Base-by-base conservation (phyloP, 1,139 yeast species). In the Yamadazyma buinensis region DNA sequence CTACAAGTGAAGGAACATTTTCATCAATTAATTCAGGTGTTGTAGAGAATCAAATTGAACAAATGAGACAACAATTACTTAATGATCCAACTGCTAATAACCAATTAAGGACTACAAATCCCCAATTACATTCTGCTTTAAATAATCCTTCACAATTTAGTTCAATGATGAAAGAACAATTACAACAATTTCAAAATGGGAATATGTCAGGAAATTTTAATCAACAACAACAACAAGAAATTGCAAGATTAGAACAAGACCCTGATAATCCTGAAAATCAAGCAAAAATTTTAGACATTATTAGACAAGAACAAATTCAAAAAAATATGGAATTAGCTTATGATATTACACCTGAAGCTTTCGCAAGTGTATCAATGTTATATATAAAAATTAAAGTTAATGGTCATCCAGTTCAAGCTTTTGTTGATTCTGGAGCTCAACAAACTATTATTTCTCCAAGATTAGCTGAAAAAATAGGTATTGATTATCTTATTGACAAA, bases 401-500 rank as follows among this genome's bases (percentile, higher is more conserved):
- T 51, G 92, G 94, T 1, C 71, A 73, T 32, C 77, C 80, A 17
- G 84, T 88, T 7, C 86, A 86, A 55, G 97, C 97, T 0, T 86
- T 92, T 64, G 95, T 92, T 9, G 99, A 92, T 55, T 80, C 97
- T 0, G 98, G 99, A 2, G 98, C 99, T 1, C 97, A 88, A 56
- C 70, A 79, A 28, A 88, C 98, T 0, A 82, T 90, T 33, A 83
- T 70, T n/a, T 79, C 88, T 15, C 84, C 95, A 1, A 61, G 66
- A 28, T 67, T 92, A 45, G 96, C 95, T 0, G 84, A 82, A 43
- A 64, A 67, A 38, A 77, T 92, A 36, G 85, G 86, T 0, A 62
- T 92, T 28, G 63, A 79, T 17, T 77, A 84, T 45, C 63, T 88
- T 36, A 78, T 92, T n/a, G 99, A 92, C 54, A 77, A 63, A 40